Conservation (phyloP, 2,329 filamentous ascomycete genomes). For the Ophiostoma perfectum region DNA sequence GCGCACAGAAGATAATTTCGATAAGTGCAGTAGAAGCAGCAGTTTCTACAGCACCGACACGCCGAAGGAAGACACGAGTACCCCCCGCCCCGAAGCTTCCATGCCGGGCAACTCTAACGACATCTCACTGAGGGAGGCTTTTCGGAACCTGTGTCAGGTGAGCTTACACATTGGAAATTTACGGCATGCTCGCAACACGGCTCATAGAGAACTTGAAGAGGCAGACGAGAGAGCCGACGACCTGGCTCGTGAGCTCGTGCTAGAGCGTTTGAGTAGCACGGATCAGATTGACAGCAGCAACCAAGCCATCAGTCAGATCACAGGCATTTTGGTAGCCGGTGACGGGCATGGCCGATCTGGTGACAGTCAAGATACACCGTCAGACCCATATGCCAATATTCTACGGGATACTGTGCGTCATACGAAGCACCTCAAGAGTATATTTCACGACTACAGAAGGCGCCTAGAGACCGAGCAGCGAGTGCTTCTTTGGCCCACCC, state of each 20-base stretch:
- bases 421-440: neutral
- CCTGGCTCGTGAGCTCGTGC: slow-evolving; percentile 7
- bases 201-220: neutral
- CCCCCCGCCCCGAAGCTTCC: neutral
- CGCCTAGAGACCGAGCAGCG: neutral
- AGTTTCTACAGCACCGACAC: slow-evolving; percentile 19
- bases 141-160: slow-evolving; percentile 16
- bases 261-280: neutral
- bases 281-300: slow-evolving; percentile 6
- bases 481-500: slow-evolving; percentile 6
- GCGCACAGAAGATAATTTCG: neutral
- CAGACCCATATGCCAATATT: neutral
- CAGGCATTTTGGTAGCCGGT: neutral
- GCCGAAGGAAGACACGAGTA: neutral
- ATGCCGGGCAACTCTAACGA: neutral
- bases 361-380: neutral
- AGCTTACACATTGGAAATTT: slow-evolving; percentile 18
- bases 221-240: neutral
- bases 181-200: neutral
- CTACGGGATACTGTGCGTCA: neutral
- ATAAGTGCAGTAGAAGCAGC: neutral
- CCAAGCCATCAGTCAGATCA: slow-evolving; percentile 6
- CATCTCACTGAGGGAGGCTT: neutral
- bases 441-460: neutral
- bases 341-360: neutral